These are phyloP conservation scores for Artemisia annua DNA, from an alignment of 129 eudicot genomes.

Conservation along the genomic window DNA sequence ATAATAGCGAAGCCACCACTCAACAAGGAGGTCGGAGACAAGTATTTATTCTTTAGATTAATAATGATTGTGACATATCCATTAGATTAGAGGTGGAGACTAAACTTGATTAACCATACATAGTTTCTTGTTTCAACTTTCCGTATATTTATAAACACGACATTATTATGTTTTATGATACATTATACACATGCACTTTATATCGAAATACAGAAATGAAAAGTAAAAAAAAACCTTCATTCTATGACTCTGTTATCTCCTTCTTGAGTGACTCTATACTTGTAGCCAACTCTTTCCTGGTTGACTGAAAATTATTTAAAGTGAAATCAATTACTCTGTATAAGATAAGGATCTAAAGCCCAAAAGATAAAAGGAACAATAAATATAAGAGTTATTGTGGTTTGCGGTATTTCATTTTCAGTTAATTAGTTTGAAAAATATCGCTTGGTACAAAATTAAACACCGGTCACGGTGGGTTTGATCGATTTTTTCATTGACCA, in stretches of 20 bases:
- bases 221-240: slow-evolving; percentile 25
- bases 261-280: slow-evolving; percentile 83
- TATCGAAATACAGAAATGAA: background rate
- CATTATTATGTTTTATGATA: slow-evolving; percentile 14
- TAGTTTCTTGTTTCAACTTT: too few species aligned
- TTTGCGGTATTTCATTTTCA: too few species aligned
- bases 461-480: too few species aligned
- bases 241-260: slow-evolving; percentile 69
- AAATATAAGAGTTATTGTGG: too few species aligned
- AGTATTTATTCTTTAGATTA: too few species aligned
- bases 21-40: too few species aligned
- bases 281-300: slow-evolving; percentile 82
- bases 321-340: slow-evolving; percentile 1
- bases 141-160: background rate
- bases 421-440: too few species aligned
- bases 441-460: too few species aligned
- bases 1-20: too few species aligned
- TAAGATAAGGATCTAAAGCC: background rate
- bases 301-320: slow-evolving; percentile 47
- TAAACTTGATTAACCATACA: background rate
- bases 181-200: slow-evolving; percentile 23
- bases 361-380: background rate
- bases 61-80: background rate
- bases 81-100: background rate
- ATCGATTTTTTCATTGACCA: too few species aligned